Percentiles rank a stretch among this genome's conserved stretches.
Evolutionary conservation across 345 rosid species (phyloP).

Genomic region (Psidium guajava): DNA sequence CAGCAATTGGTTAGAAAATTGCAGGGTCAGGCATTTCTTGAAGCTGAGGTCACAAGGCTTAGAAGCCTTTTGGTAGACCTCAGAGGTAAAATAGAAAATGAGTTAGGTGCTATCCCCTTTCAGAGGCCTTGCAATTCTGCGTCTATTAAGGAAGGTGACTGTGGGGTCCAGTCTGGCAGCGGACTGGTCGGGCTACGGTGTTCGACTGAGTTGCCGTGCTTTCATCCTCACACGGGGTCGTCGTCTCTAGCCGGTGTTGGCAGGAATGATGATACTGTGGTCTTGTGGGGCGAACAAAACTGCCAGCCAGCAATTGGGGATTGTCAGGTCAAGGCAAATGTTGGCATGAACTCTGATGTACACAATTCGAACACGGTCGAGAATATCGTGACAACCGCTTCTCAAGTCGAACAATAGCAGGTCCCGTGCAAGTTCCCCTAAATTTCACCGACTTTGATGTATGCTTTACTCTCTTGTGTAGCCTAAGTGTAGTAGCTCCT

Average conservation of each 20-base stretch:
- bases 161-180: slow-evolving; percentile 6
- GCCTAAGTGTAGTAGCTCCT: background rate
- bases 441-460: background rate
- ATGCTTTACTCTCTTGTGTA: background rate
- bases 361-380: slow-evolving; percentile 2
- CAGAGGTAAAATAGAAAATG: slow-evolving; percentile 40
- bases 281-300: slow-evolving; percentile 14
- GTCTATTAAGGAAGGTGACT: slow-evolving; percentile 25
- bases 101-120: slow-evolving; percentile 37
- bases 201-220: slow-evolving; percentile 18
- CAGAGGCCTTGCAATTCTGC: slow-evolving; percentile 17
- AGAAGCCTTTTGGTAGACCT: slow-evolving; percentile 33
- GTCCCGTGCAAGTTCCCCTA: background rate
- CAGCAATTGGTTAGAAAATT: slow-evolving; percentile 39
- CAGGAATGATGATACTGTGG: slow-evolving; percentile 21
- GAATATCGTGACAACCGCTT: slow-evolving; percentile 8
- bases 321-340: slow-evolving; percentile 14
- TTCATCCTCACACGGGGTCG: slow-evolving; percentile 13
- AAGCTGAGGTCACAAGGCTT: slow-evolving; percentile 45
- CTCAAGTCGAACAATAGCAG: background rate
- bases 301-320: slow-evolving; percentile 13
- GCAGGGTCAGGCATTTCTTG: slow-evolving; percentile 39
- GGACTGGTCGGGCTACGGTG: slow-evolving; percentile 5
- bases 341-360: slow-evolving; percentile 1
- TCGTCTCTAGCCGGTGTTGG: slow-evolving; percentile 6